Percentiles rank a stretch among this genome's conserved stretches.
These are phyloP conservation scores for Iberis amara DNA, from an alignment of 441 rosid species.

Conservation along the genomic window DNA sequence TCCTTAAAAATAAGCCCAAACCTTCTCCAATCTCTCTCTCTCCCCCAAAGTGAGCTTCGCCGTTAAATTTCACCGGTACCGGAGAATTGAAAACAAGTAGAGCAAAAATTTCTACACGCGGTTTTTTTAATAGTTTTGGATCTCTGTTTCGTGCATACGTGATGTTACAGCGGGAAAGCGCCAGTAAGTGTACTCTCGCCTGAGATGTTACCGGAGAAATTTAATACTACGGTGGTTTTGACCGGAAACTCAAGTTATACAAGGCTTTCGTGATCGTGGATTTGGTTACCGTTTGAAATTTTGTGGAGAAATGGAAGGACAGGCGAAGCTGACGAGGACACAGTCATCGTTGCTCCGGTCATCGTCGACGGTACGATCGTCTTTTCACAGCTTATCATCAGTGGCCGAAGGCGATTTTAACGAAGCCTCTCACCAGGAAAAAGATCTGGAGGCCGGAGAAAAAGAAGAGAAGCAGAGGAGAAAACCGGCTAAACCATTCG, in stretches of 20 bases:
- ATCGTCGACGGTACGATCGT: slow-evolving; percentile 71
- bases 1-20: slow-evolving; percentile 35
- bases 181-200: slow-evolving; percentile 23
- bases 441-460: slow-evolving; percentile 35
- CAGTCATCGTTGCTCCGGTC: slow-evolving; percentile 85
- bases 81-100: background rate
- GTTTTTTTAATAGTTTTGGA: background rate
- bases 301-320: slow-evolving; percentile 43
- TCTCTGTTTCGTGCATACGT: slow-evolving; percentile 6
- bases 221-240: slow-evolving; percentile 31
- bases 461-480: slow-evolving; percentile 40
- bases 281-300: background rate
- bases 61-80: slow-evolving; percentile 22
- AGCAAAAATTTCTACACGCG: background rate
- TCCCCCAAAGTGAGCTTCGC: slow-evolving; percentile 19
- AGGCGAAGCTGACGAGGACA: slow-evolving; percentile 67
- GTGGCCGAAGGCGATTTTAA: slow-evolving; percentile 47
- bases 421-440: too few species aligned
- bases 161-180: slow-evolving; percentile 23
- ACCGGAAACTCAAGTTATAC: slow-evolving; percentile 52
- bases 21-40: slow-evolving; percentile 19
- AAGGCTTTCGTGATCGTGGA: slow-evolving; percentile 18
- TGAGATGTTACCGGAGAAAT: slow-evolving; percentile 44
- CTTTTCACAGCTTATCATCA: slow-evolving; percentile 61
- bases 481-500: slow-evolving; percentile 37